These are phyloP conservation scores for Aspergillus ochraceus DNA, from an alignment of 2,329 filamentous ascomycete genomes.

Conservation along the genomic window DNA sequence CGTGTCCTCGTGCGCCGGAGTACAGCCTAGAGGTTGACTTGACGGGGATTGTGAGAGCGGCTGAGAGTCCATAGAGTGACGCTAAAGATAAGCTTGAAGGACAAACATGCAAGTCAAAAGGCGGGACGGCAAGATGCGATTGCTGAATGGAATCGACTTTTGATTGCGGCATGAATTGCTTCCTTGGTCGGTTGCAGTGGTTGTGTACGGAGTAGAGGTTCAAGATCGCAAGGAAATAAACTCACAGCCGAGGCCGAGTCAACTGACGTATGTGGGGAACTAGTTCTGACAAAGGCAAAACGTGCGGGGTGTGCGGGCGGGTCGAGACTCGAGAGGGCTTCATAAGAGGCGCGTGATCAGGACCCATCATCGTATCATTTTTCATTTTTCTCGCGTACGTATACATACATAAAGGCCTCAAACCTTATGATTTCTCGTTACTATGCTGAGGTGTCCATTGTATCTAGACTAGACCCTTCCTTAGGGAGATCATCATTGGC, in stretches of 20 bases:
- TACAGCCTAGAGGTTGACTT: not conserved
- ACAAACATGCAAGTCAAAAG: not conserved
- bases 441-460: conserved; percentile 32
- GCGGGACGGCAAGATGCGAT: not conserved
- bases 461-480: conserved; percentile 29
- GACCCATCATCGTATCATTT: too few species aligned
- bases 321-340: not conserved
- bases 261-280: not conserved
- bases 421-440: not conserved
- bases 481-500: conserved; percentile 3
- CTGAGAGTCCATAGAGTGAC: not conserved
- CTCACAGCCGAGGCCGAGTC: not conserved
- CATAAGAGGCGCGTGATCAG: not conserved
- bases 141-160: not conserved
- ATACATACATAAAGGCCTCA: too few species aligned
- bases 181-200: not conserved
- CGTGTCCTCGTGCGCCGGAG: not conserved
- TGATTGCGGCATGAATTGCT: not conserved
- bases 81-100: too few species aligned
- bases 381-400: too few species aligned
- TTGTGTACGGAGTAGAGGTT: not conserved
- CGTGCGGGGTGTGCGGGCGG: not conserved
- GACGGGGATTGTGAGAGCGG: not conserved
- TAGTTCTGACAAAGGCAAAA: not conserved
- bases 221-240: not conserved